Conservation (phyloP, 2,329 filamentous ascomycete species). For the Shiraia bambusicola region DNA sequence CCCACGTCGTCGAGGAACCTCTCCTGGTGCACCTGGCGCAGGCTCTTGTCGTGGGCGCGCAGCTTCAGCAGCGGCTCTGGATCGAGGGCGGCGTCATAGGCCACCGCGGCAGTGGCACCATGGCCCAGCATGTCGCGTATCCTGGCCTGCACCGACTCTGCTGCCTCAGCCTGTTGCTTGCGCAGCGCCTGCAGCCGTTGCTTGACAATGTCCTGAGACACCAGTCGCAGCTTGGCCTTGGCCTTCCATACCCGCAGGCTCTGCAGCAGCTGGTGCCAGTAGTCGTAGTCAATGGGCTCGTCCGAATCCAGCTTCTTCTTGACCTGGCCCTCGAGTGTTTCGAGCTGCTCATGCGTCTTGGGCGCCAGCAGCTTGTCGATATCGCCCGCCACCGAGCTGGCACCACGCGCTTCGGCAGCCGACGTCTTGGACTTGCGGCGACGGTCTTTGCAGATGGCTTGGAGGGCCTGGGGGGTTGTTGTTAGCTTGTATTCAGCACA, state of each 20-base stretch:
- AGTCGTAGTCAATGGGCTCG: conserved; percentile 92
- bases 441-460: conserved; percentile 77
- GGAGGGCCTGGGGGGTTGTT: too few relatives aligned
- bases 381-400: conserved; percentile 80
- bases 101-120: conserved; percentile 10
- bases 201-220: conserved; percentile 74
- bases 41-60: conserved; percentile 61
- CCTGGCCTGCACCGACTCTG: conserved; percentile 56
- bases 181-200: conserved; percentile 67
- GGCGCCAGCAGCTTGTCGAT: conserved; percentile 84
- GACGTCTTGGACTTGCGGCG: conserved; percentile 64
- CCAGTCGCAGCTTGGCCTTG: conserved; percentile 75
- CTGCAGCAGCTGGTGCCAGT: conserved; percentile 90
- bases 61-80: conserved; percentile 68
- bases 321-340: conserved; percentile 83
- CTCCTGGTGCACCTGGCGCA: conserved; percentile 60
- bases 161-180: conserved; percentile 68
- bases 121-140: conserved; percentile 50
- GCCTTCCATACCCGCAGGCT: conserved; percentile 90
- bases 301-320: conserved; percentile 81
- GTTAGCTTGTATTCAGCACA: too few relatives aligned
- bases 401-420: conserved; percentile 68
- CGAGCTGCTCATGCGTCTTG: conserved; percentile 85
- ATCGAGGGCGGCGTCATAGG: conserved; percentile 54
- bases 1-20: conserved; percentile 59